Evolutionary conservation across 2,329 filamentous ascomycete genomes (phyloP), one percentile per base, ranked within the genome.

Genomic region (Penicillium sp.): DNA sequence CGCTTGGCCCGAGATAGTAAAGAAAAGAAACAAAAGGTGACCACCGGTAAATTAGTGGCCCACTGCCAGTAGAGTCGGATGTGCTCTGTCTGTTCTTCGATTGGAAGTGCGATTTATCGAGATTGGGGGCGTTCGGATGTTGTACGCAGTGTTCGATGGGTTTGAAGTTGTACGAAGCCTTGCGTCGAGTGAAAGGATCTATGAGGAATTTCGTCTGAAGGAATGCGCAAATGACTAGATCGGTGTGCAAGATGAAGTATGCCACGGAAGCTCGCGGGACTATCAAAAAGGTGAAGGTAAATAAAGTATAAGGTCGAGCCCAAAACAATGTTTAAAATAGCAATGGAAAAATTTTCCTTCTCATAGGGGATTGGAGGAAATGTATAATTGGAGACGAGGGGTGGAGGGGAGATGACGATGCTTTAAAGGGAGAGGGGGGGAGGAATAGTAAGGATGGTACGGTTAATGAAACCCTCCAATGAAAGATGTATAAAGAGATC

Each of bases 381-480:
- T 41, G 35, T 52, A 62, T 62, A 49, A 48, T 63, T 43, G 52
- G 54, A 62, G 61, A 56, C 53, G 63, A 64, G 63, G 61, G 60
- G 60, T 62, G 53, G 50, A 59, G 59, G 59, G 61, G 59, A 64
- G 65, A 57, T 64, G 62, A 66, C 56, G 62, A 62, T 31, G 35
- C n/a, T 46, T 52, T 41, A 6, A 53, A 54, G 56, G 64, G 67
- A 57, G 12, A 13, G 49, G 66, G 63, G 59, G 59, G 57, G 45
- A 63, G 62, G 54, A 61, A 59, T 19, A 58, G 53, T 42, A 54
- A 59, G 47, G 58, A 64, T 43, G 59, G 63, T 58, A 66, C 63
- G 64, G 62, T 62, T 53, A 55, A 60, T 62, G 35, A 54, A 48
- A 55, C 61, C 60, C 56, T 65, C 65, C 64, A 67, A 67, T 67